Base-by-base conservation (phyloP, 192 early-diverging fungal genomes). In the Spizellomyces sp. region DNA sequence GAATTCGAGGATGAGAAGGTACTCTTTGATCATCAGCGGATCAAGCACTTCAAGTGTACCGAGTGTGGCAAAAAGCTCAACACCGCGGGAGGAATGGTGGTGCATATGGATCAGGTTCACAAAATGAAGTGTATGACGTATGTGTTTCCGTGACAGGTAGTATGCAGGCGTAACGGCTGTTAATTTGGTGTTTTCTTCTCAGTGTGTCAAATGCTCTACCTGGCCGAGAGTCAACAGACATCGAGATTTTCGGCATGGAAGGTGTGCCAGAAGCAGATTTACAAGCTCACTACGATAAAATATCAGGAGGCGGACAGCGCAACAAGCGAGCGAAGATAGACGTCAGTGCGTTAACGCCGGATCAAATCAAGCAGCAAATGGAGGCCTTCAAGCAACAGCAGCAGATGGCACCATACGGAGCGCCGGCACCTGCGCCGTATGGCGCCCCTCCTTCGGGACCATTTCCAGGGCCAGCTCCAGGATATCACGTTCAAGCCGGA, bases 1-100 rank as follows among this genome's bases (percentile, higher is more conserved):
- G 93, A 95, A 66, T 98, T 98, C 76, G 94, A 96, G 63, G 94
- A 96, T 77, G 95, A 96, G 66, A 95, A 93, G 70, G 90, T 95
- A 8, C 82, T 98, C 57, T 87, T 98, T 43, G 86, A 93, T 65
- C 96, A 98, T 79, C 96, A 98, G 76, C 89, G 88, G 77, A 91
- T 92, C 44, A 94, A 93, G 78, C 96, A 98, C 74, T 96, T 96
- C 83, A 95, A 96, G 71, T 98, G 96, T 74, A 78, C 79, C 61
- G 79, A 86, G 10, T 98, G 96, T 78, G 75, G 79, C 70, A 95
- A 94, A 77, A 90, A 91, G 62, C 86, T 95, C 45, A 94, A 90
- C 74, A 94, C 94, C 2, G 94, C 92, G 1, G 88, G 90, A 67
- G 96, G 96, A 56, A 90, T 98, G 88, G 89, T 85, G 1, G 88